Percentiles rank a stretch among this genome's conserved stretches.
Evolutionary conservation across 495 filamentous ascomycete genomes (phyloP).

Genomic region (Massariosphaeria phaeospora): DNA sequence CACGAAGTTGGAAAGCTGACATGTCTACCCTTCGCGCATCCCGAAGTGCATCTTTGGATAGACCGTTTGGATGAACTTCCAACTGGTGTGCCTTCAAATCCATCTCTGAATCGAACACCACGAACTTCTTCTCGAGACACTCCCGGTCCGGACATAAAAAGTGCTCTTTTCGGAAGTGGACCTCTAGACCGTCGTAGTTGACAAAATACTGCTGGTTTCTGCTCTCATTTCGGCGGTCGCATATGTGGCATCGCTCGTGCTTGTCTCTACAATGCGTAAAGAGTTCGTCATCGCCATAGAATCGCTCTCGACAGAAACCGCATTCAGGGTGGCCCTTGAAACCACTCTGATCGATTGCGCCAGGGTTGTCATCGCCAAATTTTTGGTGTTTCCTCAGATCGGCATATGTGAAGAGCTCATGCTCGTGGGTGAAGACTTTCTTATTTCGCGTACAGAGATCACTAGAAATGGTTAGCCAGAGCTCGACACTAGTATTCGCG

Average conservation of each 20-base stretch:
- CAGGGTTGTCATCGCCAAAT: constrained; percentile 85
- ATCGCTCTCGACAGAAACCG: constrained; percentile 83
- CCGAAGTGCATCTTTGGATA: constrained; percentile 77
- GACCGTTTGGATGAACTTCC: constrained; percentile 65
- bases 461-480: constrained; percentile 38
- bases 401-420: constrained; percentile 80
- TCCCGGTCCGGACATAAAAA: constrained; percentile 79
- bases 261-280: constrained; percentile 86
- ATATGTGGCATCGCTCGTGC: constrained; percentile 93
- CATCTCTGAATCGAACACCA: constrained; percentile 93
- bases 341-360: constrained; percentile 84
- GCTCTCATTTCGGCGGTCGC: constrained; percentile 66
- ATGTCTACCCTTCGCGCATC: constrained; percentile 86
- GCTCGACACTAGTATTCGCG: too few species aligned
- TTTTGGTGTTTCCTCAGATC: constrained; percentile 83
- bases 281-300: constrained; percentile 94
- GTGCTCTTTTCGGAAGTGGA: constrained; percentile 83
- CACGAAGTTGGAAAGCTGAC: constrained; percentile 72
- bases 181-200: constrained; percentile 76
- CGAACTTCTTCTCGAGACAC: constrained; percentile 93
- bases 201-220: constrained; percentile 81
- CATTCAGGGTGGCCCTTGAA: constrained; percentile 96
- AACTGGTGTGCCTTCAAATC: constrained; percentile 87
- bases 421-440: constrained; percentile 97
- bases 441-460: constrained; percentile 92